A percentile compares a stretch with the other conserved stretches of the same genome.
phyloP scores from a whole-genome alignment of 2,329 filamentous ascomycete species.

The Fusarium algeriense region DNA sequence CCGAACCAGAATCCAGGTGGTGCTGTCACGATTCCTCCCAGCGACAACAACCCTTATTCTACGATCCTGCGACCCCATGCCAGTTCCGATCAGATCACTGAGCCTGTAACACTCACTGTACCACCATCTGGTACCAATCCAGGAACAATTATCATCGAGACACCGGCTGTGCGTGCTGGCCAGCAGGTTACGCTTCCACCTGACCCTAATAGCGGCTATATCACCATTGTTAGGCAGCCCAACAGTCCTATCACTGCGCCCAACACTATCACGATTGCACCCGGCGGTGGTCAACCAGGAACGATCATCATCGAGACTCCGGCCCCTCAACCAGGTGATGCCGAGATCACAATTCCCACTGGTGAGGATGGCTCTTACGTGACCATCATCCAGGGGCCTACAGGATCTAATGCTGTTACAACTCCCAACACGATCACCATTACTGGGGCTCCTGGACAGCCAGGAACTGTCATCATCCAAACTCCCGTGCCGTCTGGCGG shows the following conservation, averaged over 20 bases:
- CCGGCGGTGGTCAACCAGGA: slow-evolving; percentile 13
- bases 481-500: slow-evolving; percentile 19
- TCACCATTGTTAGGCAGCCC: slow-evolving; percentile 28
- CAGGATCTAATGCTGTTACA: slow-evolving; percentile 21
- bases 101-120: slow-evolving; percentile 31
- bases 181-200: slow-evolving; percentile 34
- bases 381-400: slow-evolving; percentile 31
- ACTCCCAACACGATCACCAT: slow-evolving; percentile 27
- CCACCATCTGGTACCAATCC: slow-evolving; percentile 15
- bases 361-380: slow-evolving; percentile 23
- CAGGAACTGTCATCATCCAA: slow-evolving; percentile 35
- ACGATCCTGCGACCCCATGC: slow-evolving; percentile 30
- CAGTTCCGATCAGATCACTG: slow-evolving; percentile 26
- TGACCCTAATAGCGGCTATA: slow-evolving; percentile 31
- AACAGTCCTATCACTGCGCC: slow-evolving; percentile 25
- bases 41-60: slow-evolving; percentile 15
- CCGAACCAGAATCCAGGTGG: slow-evolving; percentile 26
- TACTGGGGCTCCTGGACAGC: slow-evolving; percentile 20
- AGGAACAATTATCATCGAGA: slow-evolving; percentile 35
- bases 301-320: slow-evolving; percentile 38
- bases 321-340: slow-evolving; percentile 7
- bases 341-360: slow-evolving; percentile 30
- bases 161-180: slow-evolving; percentile 16
- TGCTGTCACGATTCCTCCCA: slow-evolving; percentile 34
- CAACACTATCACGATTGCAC: slow-evolving; percentile 31